A percentile compares a stretch with the other conserved stretches of the same genome.
Conservation (phyloP, 2,329 filamentous ascomycete genomes). For the Grosmannia serpens region DNA sequence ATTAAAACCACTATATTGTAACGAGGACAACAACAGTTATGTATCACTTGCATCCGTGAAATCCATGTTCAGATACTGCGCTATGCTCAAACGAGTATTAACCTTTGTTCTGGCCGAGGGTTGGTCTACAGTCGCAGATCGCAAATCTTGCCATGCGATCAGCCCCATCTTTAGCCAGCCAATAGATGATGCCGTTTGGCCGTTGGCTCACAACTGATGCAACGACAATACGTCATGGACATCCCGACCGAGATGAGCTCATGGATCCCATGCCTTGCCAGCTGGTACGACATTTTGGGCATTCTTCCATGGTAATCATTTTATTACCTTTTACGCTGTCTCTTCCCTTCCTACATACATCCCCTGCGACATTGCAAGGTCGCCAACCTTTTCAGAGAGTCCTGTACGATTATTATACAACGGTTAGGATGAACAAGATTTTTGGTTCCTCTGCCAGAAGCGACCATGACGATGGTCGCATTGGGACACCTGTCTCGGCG, state of each 20-base stretch:
- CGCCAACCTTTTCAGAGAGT: neutral
- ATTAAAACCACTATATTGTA: no score
- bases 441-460: neutral
- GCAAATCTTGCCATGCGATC: neutral
- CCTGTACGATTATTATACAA: neutral
- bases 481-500: neutral
- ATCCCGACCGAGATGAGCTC: neutral
- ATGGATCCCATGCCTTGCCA: neutral
- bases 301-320: no score
- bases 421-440: neutral
- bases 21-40: no score
- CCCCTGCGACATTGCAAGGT: neutral
- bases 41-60: no score
- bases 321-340: no score
- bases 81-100: neutral
- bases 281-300: neutral
- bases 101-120: neutral
- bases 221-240: neutral
- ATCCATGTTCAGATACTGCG: neutral
- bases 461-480: neutral
- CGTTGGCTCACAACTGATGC: neutral
- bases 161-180: neutral
- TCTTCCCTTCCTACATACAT: neutral
- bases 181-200: neutral
- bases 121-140: neutral